Base-by-base conservation (phyloP, 202 grass and related monocot genomes). In the Zoysia matrella region DNA sequence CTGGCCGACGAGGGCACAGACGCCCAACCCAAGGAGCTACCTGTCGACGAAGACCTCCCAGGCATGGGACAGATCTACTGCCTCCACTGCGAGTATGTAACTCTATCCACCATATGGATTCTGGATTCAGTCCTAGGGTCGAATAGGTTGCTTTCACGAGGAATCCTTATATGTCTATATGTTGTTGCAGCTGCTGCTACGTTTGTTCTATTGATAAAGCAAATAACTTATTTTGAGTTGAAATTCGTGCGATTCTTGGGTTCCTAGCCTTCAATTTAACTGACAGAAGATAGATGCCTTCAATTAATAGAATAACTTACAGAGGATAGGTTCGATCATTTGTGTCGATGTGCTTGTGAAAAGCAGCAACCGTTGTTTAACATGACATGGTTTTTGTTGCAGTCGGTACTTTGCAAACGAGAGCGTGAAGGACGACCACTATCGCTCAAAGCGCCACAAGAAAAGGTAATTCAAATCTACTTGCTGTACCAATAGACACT, bases 61-160 rank as follows among this genome's bases (percentile, higher is more conserved):
- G 93, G 96, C 64, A 88, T 99, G 91, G 96, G 96, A 1, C 96
- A 99, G 80, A 94, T 95, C 82, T 99, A 99, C 84, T 99, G 96
- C 78, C 73, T 90, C 80, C 93, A 95, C 75, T 99, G 92, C 95
- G 92, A 98, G 95, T 36, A 36, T 36, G 30, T 36, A 95, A 91
- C 65, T 8, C 56, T 36, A 36, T 36, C 30, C 30, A 36, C 30
- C 30, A 36, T 36, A 36, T 36, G 30, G 30, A n/a, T 7, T 58
- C 15, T 58, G 15, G 15, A 58, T 58, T 7, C 1, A 18, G 30
- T 36, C 30, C 15, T n/a, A 36, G 30, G 30, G 30, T 36, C 30
- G 30, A 36, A 36, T 36, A 36, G 30, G 30, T 36, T 36, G 30
- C 30, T 36, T 36, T 36, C 30, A 36, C 30, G 30, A 36, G 30